Evolutionary conservation across 2,329 filamentous ascomycete genomes (phyloP), one percentile per base, ranked within the genome.

Genomic region (Fusarium pseudograminearum): DNA sequence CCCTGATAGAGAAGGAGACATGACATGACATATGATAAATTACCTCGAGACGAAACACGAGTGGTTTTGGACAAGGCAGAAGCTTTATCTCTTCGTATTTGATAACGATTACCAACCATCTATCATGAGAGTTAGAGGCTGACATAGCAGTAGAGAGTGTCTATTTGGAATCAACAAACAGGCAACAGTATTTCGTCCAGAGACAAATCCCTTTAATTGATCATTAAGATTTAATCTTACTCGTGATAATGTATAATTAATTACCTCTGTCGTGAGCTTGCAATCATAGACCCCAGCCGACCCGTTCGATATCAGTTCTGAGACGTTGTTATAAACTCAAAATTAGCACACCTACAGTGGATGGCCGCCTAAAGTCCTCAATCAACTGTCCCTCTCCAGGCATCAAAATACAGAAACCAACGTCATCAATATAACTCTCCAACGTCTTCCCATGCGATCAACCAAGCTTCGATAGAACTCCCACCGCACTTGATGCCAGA

Each of bases 401-500:
- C 72, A 74, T 65, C 70, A 47, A 40, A 55, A 61, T 61, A 69
- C 20, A 38, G 20, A 34, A 63, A 50, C 59, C 50, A 63, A 63
- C 57, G 53, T 59, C 67, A 70, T 67, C 61, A 60, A 47, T 53
- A 52, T 52, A 59, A 60, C 33, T 33, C 41, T 22, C 59, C 40
- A 38, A 44, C 26, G 15, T 24, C 34, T 41, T 14, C 31, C 24
- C 16, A 42, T 31, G 22, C 34, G 36, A 33, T 34, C 20, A 24
- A 28, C 40, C 42, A 41, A 59, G 36, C 57, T 56, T 61, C 34
- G 12, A 24, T 30, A 28, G 46, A 54, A 46, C 44, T 57, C 55
- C 30, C 44, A 57, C 42, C 45, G 40, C 34, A 57, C 64, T 71
- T 69, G 56, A 63, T 63, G 68, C 64, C 65, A 70, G 75, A 71